phyloP scores from a whole-genome alignment of 306 rosid genomes.

The Castanopsis chinensis region DNA sequence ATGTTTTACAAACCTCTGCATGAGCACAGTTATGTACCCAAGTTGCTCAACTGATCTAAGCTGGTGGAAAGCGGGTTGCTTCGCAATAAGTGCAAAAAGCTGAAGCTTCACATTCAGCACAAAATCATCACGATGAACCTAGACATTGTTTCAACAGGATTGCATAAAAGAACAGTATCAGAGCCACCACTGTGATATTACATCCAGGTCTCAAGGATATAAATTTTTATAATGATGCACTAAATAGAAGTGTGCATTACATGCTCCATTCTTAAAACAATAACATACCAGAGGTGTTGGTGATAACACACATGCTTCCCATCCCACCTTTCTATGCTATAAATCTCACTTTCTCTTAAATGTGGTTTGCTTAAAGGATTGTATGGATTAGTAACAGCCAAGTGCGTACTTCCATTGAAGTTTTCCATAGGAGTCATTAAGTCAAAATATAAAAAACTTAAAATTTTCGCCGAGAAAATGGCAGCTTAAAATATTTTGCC shows the following conservation, averaged over 20 bases:
- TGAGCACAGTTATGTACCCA: conserved; percentile 75
- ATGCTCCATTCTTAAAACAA: not conserved
- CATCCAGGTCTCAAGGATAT: not conserved
- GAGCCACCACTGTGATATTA: conserved; percentile 9
- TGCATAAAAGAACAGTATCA: conserved; percentile 3
- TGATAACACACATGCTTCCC: not conserved
- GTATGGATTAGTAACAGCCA: not conserved
- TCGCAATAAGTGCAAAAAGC: conserved; percentile 79
- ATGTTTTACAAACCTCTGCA: conserved; percentile 57
- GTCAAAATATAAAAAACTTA: not conserved
- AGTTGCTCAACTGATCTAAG: conserved; percentile 97
- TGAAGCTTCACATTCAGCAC: conserved; percentile 87
- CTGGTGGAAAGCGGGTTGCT: conserved; percentile 95
- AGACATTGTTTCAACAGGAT: conserved; percentile 22
- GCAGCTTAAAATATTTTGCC: not conserved
- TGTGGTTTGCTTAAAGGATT: not conserved
- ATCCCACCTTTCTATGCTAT: not conserved
- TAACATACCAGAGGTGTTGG: not conserved
- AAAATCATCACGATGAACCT: conserved; percentile 88
- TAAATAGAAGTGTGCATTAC: not conserved
- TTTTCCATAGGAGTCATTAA: not conserved
- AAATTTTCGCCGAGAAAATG: not conserved
- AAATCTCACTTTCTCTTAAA: not conserved
- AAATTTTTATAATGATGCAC: not conserved
- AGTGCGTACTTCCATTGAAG: not conserved